phyloP scores from a whole-genome alignment of 2,329 filamentous ascomycete genomes.

The Seiridium unicorne region DNA sequence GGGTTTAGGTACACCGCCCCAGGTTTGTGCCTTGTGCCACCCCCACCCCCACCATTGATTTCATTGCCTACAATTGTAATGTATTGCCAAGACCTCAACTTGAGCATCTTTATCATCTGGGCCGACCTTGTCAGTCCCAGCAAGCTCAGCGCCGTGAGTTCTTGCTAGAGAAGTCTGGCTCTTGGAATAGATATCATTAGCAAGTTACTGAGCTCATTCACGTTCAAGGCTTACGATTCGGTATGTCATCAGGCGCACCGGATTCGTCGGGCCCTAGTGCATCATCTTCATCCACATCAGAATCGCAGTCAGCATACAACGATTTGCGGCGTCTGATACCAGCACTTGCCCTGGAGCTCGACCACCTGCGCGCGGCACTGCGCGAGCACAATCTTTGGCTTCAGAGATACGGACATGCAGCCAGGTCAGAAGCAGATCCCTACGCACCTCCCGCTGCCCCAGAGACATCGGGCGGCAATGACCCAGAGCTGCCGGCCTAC shows the following conservation, averaged over 20 bases:
- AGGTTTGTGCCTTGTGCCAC: too few relatives aligned
- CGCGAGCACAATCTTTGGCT: constrained; percentile 30
- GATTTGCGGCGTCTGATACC: constrained; percentile 25
- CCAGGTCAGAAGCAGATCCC: constrained; percentile 7
- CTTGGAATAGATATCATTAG: too few relatives aligned
- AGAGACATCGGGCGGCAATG: constrained; percentile 5
- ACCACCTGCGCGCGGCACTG: constrained; percentile 24
- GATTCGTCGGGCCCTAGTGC: neutral
- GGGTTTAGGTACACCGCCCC: too few relatives aligned
- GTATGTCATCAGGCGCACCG: constrained; percentile 8
- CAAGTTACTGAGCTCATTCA: too few relatives aligned
- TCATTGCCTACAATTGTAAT: too few relatives aligned
- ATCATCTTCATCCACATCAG: constrained; percentile 9
- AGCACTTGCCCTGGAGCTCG: constrained; percentile 23
- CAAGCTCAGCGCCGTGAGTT: too few relatives aligned
- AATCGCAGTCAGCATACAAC: constrained; percentile 20
- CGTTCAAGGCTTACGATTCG: too few relatives aligned
- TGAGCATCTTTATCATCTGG: too few relatives aligned
- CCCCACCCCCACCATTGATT: too few relatives aligned
- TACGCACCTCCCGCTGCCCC: constrained; percentile 6
- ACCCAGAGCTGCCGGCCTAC: constrained; percentile 23
- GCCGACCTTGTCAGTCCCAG: too few relatives aligned
- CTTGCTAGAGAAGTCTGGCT: too few relatives aligned
- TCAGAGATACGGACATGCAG: constrained; percentile 21
- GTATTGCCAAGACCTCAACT: too few relatives aligned